Conservation (phyloP, 1,284 basidiomycete genomes). For the Dichomitus squalens region DNA sequence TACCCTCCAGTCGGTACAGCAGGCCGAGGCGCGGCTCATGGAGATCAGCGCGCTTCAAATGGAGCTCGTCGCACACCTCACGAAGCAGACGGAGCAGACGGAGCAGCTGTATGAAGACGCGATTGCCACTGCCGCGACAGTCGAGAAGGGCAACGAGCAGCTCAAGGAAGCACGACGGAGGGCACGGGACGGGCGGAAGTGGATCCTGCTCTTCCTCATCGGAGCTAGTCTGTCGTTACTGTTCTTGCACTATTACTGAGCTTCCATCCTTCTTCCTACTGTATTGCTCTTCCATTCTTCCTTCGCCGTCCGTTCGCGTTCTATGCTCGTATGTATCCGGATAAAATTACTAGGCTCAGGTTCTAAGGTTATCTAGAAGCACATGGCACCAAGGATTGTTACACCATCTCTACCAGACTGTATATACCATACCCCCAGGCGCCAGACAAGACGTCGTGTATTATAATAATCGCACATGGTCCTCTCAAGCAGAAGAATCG, state of each 20-base stretch:
- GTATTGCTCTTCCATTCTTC: background rate
- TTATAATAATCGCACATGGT: constrained; percentile 19
- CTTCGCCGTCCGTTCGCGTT: background rate
- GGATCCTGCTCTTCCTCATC: constrained; percentile 84
- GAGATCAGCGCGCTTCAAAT: constrained; percentile 91
- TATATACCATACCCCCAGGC: constrained; percentile 20
- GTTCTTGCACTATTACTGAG: constrained; percentile 84
- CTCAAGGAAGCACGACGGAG: constrained; percentile 81
- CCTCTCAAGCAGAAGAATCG: constrained; percentile 17
- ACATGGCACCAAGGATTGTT: constrained; percentile 14
- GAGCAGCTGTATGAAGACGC: constrained; percentile 90
- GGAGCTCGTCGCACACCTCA: constrained; percentile 85
- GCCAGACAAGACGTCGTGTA: constrained; percentile 8
- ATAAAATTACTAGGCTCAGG: constrained; percentile 8
- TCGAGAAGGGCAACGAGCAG: constrained; percentile 87
- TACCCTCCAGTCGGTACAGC: constrained; percentile 83
- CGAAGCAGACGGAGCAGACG: constrained; percentile 86
- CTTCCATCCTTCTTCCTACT: background rate
- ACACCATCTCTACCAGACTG: constrained; percentile 18
- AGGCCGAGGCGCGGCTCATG: constrained; percentile 84
- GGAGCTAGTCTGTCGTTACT: constrained; percentile 85
- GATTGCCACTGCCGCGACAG: constrained; percentile 78
- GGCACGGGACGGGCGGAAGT: constrained; percentile 81
- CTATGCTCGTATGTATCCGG: constrained; percentile 4
- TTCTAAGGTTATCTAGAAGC: constrained; percentile 18